A percentile compares a stretch with the other conserved stretches of the same genome.
These are phyloP conservation scores for Aegilops sharonensis DNA, from an alignment of 176 grass and related monocot species.

Conservation along the genomic window DNA sequence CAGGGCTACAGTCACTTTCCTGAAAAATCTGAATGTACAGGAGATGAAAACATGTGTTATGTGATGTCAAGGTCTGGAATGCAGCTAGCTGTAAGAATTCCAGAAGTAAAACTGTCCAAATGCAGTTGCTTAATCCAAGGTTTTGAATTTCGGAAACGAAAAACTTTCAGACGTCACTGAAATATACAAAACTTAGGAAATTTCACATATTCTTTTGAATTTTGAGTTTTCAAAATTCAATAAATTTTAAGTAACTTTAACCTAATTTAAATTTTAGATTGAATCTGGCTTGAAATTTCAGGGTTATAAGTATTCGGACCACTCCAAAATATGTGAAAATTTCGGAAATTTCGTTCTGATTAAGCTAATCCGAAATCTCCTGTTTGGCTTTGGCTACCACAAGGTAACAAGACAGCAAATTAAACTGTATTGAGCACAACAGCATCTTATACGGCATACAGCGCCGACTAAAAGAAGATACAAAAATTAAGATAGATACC, in stretches of 20 bases:
- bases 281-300: no score
- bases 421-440: not conserved
- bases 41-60: not conserved
- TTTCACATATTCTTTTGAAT: no score
- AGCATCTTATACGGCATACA: not conserved
- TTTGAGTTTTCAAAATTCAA: no score
- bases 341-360: no score
- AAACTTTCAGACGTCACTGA: no score
- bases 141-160: no score
- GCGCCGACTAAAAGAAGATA: not conserved
- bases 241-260: no score
- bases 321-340: no score
- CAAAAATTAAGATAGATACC: constrained; percentile 36
- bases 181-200: no score
- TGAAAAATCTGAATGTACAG: not conserved
- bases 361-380: not conserved
- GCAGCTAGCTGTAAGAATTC: not conserved
- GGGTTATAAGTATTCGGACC: no score
- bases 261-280: no score
- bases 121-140: not conserved
- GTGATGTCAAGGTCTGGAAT: not conserved
- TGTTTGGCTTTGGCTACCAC: no score
- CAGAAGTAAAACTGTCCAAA: not conserved
- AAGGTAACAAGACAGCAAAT: not conserved
- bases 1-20: not conserved